Evolutionary conservation across 345 rosid species (phyloP).

Genomic region (Camelina laxa): DNA sequence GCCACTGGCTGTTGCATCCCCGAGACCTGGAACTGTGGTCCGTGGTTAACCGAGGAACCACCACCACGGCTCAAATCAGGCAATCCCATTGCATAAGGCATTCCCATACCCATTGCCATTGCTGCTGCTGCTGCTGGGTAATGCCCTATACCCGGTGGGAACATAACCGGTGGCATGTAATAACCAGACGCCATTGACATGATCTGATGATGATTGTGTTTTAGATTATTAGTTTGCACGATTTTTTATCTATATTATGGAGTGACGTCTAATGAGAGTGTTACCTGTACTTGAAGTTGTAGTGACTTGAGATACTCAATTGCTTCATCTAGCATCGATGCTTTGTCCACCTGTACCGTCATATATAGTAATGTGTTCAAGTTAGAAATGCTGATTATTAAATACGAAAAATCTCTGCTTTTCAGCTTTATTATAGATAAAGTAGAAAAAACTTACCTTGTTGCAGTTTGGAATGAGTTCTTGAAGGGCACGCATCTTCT

Average conservation of each 20-base stretch:
- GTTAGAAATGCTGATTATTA: conserved; percentile 31
- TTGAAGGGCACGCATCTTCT: conserved; percentile 93
- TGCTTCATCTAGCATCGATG: conserved; percentile 97
- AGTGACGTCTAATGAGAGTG: conserved; percentile 12
- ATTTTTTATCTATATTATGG: conserved; percentile 15
- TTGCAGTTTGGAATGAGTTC: conserved; percentile 95
- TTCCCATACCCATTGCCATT: conserved; percentile 77
- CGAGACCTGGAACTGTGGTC: conserved; percentile 58
- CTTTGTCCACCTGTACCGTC: conserved; percentile 83
- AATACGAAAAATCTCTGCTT: background rate
- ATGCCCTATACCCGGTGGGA: conserved; percentile 68
- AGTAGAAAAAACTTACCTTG: conserved; percentile 58
- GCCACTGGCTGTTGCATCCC: conserved; percentile 54
- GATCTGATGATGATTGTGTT: conserved; percentile 52
- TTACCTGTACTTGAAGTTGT: conserved; percentile 88
- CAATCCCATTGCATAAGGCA: conserved; percentile 68
- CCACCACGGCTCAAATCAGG: conserved; percentile 54
- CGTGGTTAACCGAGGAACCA: conserved; percentile 54
- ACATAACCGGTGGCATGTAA: conserved; percentile 79
- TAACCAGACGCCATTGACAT: conserved; percentile 86
- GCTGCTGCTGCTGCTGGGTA: conserved; percentile 64
- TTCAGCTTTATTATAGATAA: too few relatives aligned
- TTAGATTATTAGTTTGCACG: conserved; percentile 3
- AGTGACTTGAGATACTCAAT: conserved; percentile 89
- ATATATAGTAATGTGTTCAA: conserved; percentile 18